Evolutionary conservation across 495 filamentous ascomycete genomes (phyloP).

Genomic region (Chaetomidium leptoderma): DNA sequence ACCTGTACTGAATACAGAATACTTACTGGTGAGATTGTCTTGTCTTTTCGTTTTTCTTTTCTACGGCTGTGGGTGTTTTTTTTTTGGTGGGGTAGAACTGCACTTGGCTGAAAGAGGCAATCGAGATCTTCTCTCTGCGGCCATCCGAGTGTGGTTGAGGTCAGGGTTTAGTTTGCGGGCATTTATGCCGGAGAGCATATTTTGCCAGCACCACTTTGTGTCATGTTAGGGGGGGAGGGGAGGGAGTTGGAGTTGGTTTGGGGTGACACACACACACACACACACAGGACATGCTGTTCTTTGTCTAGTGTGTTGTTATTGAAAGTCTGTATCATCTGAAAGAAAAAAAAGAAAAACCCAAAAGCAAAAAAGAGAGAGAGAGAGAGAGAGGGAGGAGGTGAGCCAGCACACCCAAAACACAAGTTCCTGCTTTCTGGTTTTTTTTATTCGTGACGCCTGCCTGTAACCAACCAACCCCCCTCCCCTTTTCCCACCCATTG

Average conservation of each 20-base stretch:
- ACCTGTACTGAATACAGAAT: no score
- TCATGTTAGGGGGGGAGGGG: not conserved
- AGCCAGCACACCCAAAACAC: constrained; percentile 13
- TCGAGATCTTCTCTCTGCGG: constrained; percentile 7
- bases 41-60: not conserved
- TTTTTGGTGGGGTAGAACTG: not conserved
- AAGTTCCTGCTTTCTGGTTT: not conserved
- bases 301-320: not conserved
- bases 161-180: not conserved
- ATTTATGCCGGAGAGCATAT: constrained; percentile 2
- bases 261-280: no score
- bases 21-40: no score
- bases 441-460: not conserved
- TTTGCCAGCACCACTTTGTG: not conserved
- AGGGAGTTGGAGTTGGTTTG: no score
- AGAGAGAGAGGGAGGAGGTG: not conserved
- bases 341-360: not conserved
- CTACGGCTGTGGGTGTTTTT: not conserved
- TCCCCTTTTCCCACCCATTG: not conserved
- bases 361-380: not conserved
- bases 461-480: constrained; percentile 4
- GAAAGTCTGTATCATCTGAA: not conserved
- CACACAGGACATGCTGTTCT: no score
- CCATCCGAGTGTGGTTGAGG: constrained; percentile 7
- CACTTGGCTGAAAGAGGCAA: constrained; percentile 1